Conservation (phyloP, 2,329 filamentous ascomycete genomes). For the Didymella pomorum region DNA sequence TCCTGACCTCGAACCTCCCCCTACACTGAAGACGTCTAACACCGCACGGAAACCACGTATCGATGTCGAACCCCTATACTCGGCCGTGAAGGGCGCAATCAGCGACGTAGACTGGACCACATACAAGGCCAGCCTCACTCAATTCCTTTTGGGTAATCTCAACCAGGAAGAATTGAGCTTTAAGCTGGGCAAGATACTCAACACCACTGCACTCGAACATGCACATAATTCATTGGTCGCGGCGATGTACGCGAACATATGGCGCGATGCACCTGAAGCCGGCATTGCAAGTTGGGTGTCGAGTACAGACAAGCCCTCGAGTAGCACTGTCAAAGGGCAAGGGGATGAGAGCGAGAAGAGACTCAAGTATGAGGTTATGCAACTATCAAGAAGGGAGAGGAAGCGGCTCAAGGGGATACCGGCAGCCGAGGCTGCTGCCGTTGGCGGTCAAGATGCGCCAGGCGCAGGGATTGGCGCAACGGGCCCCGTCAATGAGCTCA, state of each 20-base stretch:
- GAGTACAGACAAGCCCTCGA: constrained; percentile 74
- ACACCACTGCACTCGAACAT: constrained; percentile 62
- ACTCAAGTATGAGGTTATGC: constrained; percentile 71
- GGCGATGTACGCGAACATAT: constrained; percentile 66
- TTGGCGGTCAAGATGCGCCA: constrained; percentile 15
- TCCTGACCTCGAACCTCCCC: constrained; percentile 44
- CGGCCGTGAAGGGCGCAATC: constrained; percentile 66
- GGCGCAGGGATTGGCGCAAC: constrained; percentile 18
- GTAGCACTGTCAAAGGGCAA: constrained; percentile 72
- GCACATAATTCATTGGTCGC: constrained; percentile 69
- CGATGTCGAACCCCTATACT: constrained; percentile 69
- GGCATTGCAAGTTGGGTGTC: constrained; percentile 71
- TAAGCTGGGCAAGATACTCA: constrained; percentile 64
- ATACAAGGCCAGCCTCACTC: constrained; percentile 66
- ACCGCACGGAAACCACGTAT: constrained; percentile 65
- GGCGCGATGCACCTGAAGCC: constrained; percentile 67
- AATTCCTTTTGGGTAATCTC: constrained; percentile 67
- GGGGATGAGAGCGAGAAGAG: constrained; percentile 70
- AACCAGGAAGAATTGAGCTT: constrained; percentile 68
- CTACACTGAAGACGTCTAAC: constrained; percentile 58
- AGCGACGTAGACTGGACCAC: constrained; percentile 64
- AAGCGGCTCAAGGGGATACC: constrained; percentile 64
- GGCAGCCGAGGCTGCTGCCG: constrained; percentile 45
- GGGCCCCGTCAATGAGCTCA: constrained; percentile 43
- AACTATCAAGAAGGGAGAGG: constrained; percentile 66